Evolutionary conservation across 2,329 filamentous ascomycete genomes (phyloP), one percentile per base, ranked within the genome.

Genomic region (Cyphellophora attinorum): DNA sequence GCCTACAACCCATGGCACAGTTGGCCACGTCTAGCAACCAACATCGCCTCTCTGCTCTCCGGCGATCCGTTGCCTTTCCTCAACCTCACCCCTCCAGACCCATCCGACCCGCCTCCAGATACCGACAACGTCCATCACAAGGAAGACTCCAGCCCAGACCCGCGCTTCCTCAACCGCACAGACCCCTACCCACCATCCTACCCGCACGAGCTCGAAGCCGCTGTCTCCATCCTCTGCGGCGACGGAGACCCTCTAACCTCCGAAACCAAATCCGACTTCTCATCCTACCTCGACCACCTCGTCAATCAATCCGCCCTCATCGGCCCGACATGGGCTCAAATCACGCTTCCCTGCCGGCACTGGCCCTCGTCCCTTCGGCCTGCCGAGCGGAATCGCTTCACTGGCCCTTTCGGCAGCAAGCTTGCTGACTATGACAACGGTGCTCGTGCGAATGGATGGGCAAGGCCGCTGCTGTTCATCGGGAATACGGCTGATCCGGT

Each of bases 401-500:
- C 46, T n/a, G 60, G 60, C 49, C 52, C 37, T 30, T 45, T 44
- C 21, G 11, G 35, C n/a, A 46, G 44, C 14, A 45, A 46, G 15
- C 35, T 44, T 11, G 29, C 34, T 11, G 39, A 47, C 19, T 47
- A 48, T 21, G 37, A 44, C 13, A 47, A 48, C 27, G 45, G 43
- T n/a, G 50, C 40, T 4, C 46, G 49, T n/a, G n/a, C 8, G 21
- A n/a, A n/a, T 8, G 21, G 21, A 8, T 54, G 53, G 2, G 48
- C 60, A 5, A 63, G 71, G 42, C 74, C 74, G 0, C 57, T 79
- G 19, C 59, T 79, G 5, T 71, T 75, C 48, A 55, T 76, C 10
- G 68, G 66, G 21, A 76, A 72, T 46, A 69, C 65, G 0, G 60
- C 68, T 11, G 74, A 79, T 37, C 75, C 76, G 0, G 70, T 79